phyloP scores from a whole-genome alignment of 805 yeast genomes.

The Teunomyces gatunensis region DNA sequence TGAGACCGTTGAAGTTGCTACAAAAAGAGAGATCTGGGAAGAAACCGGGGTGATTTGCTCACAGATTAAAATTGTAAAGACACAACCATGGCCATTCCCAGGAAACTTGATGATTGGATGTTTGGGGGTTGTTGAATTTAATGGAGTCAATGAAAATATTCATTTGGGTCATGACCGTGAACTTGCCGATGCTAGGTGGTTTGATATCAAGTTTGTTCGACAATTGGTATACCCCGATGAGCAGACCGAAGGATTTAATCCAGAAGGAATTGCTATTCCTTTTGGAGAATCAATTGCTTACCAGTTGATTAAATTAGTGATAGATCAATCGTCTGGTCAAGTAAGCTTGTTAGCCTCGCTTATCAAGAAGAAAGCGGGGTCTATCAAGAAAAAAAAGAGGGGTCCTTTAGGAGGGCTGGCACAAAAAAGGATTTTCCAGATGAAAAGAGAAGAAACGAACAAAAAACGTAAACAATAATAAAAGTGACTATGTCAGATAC shows the following conservation, averaged over 20 bases:
- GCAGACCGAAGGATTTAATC: slow-evolving; percentile 23
- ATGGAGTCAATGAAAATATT: slow-evolving; percentile 62
- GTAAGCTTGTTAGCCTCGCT: not conserved
- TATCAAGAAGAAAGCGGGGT: too few relatives aligned
- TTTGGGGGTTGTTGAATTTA: slow-evolving; percentile 69
- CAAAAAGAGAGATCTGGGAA: slow-evolving; percentile 89
- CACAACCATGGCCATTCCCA: slow-evolving; percentile 99
- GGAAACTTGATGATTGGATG: slow-evolving; percentile 93
- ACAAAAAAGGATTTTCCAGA: not conserved
- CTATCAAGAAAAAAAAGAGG: too few relatives aligned
- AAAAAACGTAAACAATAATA: not conserved
- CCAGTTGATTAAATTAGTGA: slow-evolving; percentile 40
- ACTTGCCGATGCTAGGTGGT: slow-evolving; percentile 84
- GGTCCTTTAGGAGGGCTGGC: not conserved
- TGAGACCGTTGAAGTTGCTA: slow-evolving; percentile 86
- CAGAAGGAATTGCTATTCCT: slow-evolving; percentile 42
- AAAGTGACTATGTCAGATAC: not conserved
- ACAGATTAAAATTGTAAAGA: slow-evolving; percentile 57
- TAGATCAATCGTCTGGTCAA: slow-evolving; percentile 22
- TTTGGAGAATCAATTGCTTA: slow-evolving; percentile 43
- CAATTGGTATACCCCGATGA: slow-evolving; percentile 29
- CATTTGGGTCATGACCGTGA: slow-evolving; percentile 83
- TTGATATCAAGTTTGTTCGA: slow-evolving; percentile 53
- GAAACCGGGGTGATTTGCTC: slow-evolving; percentile 80
- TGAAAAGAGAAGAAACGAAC: not conserved